Base-by-base conservation (phyloP, 2,329 filamentous ascomycete species). In the Ilyonectria robusta region DNA sequence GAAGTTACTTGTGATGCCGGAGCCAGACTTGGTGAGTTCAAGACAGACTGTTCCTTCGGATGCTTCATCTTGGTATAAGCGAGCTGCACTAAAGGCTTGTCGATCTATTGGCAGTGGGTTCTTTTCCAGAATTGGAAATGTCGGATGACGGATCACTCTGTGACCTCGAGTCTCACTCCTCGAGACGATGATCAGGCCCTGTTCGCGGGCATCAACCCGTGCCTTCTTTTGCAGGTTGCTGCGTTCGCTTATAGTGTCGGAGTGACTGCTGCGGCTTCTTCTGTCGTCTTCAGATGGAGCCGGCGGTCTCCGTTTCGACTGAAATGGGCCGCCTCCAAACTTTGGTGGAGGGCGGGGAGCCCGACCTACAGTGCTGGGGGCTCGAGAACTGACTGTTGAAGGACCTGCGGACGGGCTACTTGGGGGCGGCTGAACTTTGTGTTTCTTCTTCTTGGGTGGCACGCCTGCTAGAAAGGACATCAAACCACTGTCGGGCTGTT, bases 21-120 rank as follows among this genome's bases (percentile, higher is more conserved):
- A 15, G 35, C 15, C 21, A 29, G 19, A 42, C 26, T 55, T 56
- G 1, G 54, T 56, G 37, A 56, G 54, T 44, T 56, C 54, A 46
- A 56, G 54, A 31, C 21, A 56, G 8, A 56, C 37, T 6, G 17
- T 31, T 46, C 54, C 54, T 19, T 56, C 37, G 23, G 35, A 44
- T 19, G 29, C 17, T 46, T 46, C 54, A 21, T 56, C 54, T 31
- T 56, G 21, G 15, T 46, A 56, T 8, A 56, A 31, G 17, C 54
- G 54, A 56, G 54, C 54, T 19, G 54, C 19, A 5, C 23, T 44
- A 31, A 56, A 56, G 3, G 17, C 15, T 31, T 56, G 54, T 17
- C 15, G 21, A 19, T 46, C 54, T 56, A 26, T 19, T 44, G 54
- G 37, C 3, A 19, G 3, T 3, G 54, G 54, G 31, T 33, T 46